Percentiles rank a stretch among this genome's conserved stretches.
phyloP scores from a whole-genome alignment of 495 filamentous ascomycete genomes.

The Parathielavia hyrcaniae region DNA sequence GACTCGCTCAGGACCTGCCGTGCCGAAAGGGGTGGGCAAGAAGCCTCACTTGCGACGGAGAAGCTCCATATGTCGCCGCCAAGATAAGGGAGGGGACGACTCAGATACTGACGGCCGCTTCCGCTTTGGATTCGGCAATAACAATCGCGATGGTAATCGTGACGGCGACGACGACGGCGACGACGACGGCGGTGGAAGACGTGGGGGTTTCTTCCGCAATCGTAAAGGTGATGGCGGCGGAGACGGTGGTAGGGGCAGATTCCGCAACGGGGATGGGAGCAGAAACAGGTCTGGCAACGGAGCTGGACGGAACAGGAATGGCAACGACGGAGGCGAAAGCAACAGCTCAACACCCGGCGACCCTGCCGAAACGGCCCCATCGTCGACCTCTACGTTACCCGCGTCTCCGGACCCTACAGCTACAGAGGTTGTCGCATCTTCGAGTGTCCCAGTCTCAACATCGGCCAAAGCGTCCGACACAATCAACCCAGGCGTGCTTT shows the following conservation, averaged over 20 bases:
- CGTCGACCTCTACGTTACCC: background rate
- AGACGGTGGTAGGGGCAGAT: slow-evolving; percentile 3
- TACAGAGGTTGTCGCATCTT: background rate
- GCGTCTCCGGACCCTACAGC: slow-evolving; percentile 2
- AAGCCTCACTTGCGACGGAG: slow-evolving; percentile 8
- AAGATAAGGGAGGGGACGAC: slow-evolving; percentile 14
- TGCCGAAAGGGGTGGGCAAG: slow-evolving; percentile 12
- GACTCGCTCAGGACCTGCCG: slow-evolving; percentile 4
- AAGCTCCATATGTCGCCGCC: slow-evolving; percentile 9
- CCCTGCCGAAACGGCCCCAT: background rate
- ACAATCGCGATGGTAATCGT: slow-evolving; percentile 1
- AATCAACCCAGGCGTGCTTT: slow-evolving; percentile 4
- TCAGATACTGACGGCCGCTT: slow-evolving; percentile 8
- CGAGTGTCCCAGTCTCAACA: background rate
- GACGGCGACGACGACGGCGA: background rate
- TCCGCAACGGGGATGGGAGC: background rate
- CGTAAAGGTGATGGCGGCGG: slow-evolving; percentile 13
- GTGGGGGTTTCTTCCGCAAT: slow-evolving; percentile 4
- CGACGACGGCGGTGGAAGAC: background rate
- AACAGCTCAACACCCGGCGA: background rate
- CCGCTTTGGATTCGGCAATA: slow-evolving; percentile 10
- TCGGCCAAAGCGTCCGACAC: background rate
- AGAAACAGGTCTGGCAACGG: slow-evolving; percentile 1
- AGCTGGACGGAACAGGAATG: slow-evolving; percentile 2
- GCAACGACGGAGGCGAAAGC: slow-evolving; percentile 1